Percentiles rank a stretch among this genome's conserved stretches.
Evolutionary conservation across 257 asterid genomes (phyloP).

Genomic region (Ilex aquifolium): DNA sequence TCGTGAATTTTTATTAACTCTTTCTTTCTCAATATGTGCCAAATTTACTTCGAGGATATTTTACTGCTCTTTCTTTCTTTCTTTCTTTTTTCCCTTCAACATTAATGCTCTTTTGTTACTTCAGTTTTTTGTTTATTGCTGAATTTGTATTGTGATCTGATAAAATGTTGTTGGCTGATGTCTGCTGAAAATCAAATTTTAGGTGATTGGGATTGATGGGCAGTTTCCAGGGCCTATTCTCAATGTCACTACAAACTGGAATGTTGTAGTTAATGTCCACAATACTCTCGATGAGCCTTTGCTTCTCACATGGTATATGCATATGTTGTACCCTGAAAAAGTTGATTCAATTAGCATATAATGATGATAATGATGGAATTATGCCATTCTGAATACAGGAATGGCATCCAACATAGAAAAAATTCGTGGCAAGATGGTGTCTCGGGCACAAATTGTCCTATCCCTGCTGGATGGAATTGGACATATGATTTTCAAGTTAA

Average conservation of each 20-base stretch:
- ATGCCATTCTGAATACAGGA: slow-evolving; percentile 54
- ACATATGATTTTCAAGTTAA: slow-evolving; percentile 92
- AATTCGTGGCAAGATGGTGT: slow-evolving; percentile 97
- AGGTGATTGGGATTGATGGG: slow-evolving; percentile 88
- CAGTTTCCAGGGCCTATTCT: slow-evolving; percentile 87
- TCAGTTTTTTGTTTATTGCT: neutral
- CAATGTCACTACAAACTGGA: slow-evolving; percentile 92
- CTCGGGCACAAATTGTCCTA: slow-evolving; percentile 89
- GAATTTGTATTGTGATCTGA: neutral
- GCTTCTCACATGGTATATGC: slow-evolving; percentile 76
- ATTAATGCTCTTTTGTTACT: neutral
- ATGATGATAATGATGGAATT: slow-evolving; percentile 21
- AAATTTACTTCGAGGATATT: too few relatives aligned
- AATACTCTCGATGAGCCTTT: slow-evolving; percentile 81
- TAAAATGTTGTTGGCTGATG: neutral
- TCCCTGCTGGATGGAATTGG: slow-evolving; percentile 97
- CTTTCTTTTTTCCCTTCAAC: too few relatives aligned
- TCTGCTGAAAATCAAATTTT: slow-evolving; percentile 16
- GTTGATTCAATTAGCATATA: slow-evolving; percentile 10
- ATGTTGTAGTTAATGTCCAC: slow-evolving; percentile 75
- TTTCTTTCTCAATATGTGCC: too few relatives aligned
- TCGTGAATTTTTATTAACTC: too few relatives aligned
- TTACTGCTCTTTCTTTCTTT: too few relatives aligned
- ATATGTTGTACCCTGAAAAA: neutral
- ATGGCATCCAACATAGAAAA: slow-evolving; percentile 79